phyloP scores from a whole-genome alignment of 768 basidiomycete genomes.

The Mrakia frigida region DNA sequence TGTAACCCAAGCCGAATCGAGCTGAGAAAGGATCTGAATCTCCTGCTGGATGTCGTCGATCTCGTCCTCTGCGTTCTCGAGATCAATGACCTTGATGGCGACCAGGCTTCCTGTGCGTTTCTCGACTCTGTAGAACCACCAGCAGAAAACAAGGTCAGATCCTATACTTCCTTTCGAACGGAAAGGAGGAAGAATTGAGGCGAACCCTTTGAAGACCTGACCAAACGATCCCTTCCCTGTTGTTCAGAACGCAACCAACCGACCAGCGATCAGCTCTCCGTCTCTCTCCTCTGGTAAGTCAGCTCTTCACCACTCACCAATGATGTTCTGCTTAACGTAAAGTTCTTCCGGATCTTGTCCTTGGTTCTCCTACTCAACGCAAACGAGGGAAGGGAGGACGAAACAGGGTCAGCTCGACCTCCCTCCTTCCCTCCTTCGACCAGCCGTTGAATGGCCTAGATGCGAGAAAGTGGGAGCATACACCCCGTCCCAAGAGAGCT shows the following conservation, averaged over 20 bases:
- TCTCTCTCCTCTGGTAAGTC: too few relatives aligned
- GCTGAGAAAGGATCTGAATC: slow-evolving; percentile 92
- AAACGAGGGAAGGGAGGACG: neutral
- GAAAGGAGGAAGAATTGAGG: neutral
- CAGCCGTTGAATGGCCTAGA: too few relatives aligned
- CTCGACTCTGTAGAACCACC: slow-evolving; percentile 62
- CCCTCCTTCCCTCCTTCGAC: neutral
- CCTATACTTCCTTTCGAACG: neutral
- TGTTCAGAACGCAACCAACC: neutral
- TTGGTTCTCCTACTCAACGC: slow-evolving; percentile 12
- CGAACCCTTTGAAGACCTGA: slow-evolving; percentile 96
- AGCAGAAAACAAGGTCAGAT: neutral
- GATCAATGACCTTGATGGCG: slow-evolving; percentile 95
- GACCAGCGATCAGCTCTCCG: neutral
- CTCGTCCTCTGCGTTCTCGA: slow-evolving; percentile 98
- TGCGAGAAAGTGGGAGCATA: neutral
- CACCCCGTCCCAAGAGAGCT: neutral
- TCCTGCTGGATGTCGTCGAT: slow-evolving; percentile 98
- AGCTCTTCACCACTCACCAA: slow-evolving; percentile 61
- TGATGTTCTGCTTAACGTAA: slow-evolving; percentile 95
- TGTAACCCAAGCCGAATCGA: slow-evolving; percentile 94
- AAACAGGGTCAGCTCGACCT: neutral
- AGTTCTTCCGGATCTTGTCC: slow-evolving; percentile 80
- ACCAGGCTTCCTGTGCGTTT: slow-evolving; percentile 93
- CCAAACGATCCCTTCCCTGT: slow-evolving; percentile 97